These are phyloP conservation scores for Didymella sp. DNA, from an alignment of 2,329 filamentous ascomycete genomes.

Conservation along the genomic window DNA sequence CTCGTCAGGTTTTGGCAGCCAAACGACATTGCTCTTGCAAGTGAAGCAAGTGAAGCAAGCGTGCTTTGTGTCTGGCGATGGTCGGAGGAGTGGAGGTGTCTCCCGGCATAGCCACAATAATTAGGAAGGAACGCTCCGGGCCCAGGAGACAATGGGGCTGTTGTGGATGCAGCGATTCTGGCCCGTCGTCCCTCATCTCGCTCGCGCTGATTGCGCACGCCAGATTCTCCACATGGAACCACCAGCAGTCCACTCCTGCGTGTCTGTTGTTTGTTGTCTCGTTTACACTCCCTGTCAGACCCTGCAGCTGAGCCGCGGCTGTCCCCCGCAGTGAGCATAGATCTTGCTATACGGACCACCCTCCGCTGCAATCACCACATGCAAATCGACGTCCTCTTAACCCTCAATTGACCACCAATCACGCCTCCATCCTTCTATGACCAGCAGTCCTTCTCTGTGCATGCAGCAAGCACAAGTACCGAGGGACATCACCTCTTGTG, in stretches of 20 bases:
- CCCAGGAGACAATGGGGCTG: slow-evolving; percentile 1
- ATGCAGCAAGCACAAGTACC: slow-evolving; percentile 9
- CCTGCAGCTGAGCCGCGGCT: slow-evolving; percentile 28
- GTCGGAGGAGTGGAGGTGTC: slow-evolving; percentile 8
- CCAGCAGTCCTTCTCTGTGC: slow-evolving; percentile 5
- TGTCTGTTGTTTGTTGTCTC: slow-evolving; percentile 17
- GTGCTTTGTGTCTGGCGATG: background rate
- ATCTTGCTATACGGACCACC: slow-evolving; percentile 21
- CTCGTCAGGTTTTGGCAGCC: slow-evolving; percentile 16
- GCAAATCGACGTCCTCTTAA: slow-evolving; percentile 11
- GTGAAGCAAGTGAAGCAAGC: background rate
- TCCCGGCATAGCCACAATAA: slow-evolving; percentile 9
- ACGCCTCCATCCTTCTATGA: slow-evolving; percentile 13
- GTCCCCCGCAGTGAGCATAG: slow-evolving; percentile 30
- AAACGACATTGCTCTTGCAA: background rate
- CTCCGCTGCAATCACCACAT: slow-evolving; percentile 23
- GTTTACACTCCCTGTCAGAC: slow-evolving; percentile 24
- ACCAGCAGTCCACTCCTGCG: slow-evolving; percentile 14
- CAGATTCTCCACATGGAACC: slow-evolving; percentile 10
- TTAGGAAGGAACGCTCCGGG: slow-evolving; percentile 15
- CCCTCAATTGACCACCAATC: slow-evolving; percentile 32
- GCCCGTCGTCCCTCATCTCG: slow-evolving; percentile 7
- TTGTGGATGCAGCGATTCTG: slow-evolving; percentile 1
- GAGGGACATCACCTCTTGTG: slow-evolving; percentile 12
- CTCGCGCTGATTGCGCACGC: slow-evolving; percentile 2